Evolutionary conservation across 352 stramenopile species (phyloP), one percentile per base, ranked within the genome.

Genomic region (Pythium pyrilobum): DNA sequence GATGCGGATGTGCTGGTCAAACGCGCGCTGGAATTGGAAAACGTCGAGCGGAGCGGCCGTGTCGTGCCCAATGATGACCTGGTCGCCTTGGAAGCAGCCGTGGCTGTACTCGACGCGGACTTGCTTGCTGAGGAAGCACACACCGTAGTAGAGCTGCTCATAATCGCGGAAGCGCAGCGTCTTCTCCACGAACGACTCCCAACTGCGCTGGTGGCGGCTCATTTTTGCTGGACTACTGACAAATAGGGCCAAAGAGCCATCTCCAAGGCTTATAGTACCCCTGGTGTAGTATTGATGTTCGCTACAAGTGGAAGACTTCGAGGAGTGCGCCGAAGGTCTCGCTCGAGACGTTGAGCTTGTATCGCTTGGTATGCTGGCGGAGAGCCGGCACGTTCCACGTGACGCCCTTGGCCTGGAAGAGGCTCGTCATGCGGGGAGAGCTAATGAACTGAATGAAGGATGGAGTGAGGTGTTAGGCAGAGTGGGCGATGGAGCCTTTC

Each of bases 351-450:
- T 50, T 54, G 34, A 81, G 66, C 52, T 90, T 90, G 74, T 88
- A 90, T 49, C 51, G 58, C 50, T 88, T 88, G 25, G 80, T 77
- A 39, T 55, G 64, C 25, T 78, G 66, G n/a, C 80, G 80, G 44
- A 88, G 55, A 21, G 56, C 62, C 3, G 46, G 38, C 46, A 85
- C 43, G 44, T 87, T 61, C 36, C 73, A 64, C 2, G 43, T 58
- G 11, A 86, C 46, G 18, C 59, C 60, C 58, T 90, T 84, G 42
- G 46, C 59, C 8, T 55, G 38, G 11, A 88, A 55, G 11, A 87
- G 63, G 4, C 65, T 44, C 21, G 74, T 56, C 67, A 90, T 81
- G 29, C 80, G 77, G 2, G 77, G 77, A 3, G 77, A 87, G 41
- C 65, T 79, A 16, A 90, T 55, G 50, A 88, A 90, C 77, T 90